Base-by-base conservation (phyloP, 176 grass and related monocot genomes). In the Phyllostachys edulis region DNA sequence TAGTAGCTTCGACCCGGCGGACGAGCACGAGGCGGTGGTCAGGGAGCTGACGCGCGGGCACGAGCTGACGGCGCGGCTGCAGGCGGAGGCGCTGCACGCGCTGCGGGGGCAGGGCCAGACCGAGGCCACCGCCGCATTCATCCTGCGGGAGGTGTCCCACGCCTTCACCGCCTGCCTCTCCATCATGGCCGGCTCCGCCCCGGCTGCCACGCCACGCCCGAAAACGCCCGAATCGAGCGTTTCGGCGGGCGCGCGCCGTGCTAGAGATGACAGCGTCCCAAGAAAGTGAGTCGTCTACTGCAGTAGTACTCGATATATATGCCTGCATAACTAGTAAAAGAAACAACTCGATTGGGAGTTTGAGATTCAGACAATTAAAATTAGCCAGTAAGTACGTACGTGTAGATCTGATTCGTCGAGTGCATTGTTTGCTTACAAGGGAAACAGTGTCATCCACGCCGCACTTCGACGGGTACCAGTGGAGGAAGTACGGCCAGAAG, bases 401-500 rank as follows among this genome's bases (percentile, higher is more conserved):
- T 23, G 64, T 42, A 16, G 57, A 67, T 67, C 59, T 78, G 7
- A 86, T 79, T 71, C 1, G 38, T 11, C 2, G 6, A 0, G 26
- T 18, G 36, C 69, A 65, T 85, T 80, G 39, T 66, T 78, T 17
- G 9, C 63, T 47, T 7, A 11, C 9, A 80, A 94, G 89, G 70
- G 27, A 46, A 36, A 47, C 5, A 8, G 16, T 63, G 65, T 85
- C 92, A 15, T 13, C 70, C 38, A 63, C 76, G 69, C 92, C 89
- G 13, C 9, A 85, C 84, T 64, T 14, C 8, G 92, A 94, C n/a
- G 89, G 87, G 23, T 81, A 87, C 89, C 74, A 75, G 17, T 92
- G 92, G 92, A 89, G 89, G 36, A 94, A 94, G 51, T 94, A 94
- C 72, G 92, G 92, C 11, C 89, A 94, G 70, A 94, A 94, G 76